A percentile compares a stretch with the other conserved stretches of the same genome.
Conservation (phyloP, 2,329 filamentous ascomycete genomes). For the Nannizzia gypsea region DNA sequence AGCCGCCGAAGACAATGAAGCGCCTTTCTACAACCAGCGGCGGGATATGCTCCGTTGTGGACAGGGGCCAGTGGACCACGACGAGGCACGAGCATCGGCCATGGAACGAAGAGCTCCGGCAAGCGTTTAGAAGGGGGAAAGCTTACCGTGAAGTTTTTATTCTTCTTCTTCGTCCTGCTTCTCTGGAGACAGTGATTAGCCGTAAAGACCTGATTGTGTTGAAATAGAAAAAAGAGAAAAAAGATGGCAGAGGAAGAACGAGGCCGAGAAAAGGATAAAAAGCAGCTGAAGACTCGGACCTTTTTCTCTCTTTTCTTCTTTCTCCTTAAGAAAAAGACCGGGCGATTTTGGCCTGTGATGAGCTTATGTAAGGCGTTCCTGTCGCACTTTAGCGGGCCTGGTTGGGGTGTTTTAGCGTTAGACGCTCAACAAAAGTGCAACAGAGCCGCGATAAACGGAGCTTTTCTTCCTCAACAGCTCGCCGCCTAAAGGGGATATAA, state of each 20-base stretch:
- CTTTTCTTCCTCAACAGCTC: not conserved
- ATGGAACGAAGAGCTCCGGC: not conserved
- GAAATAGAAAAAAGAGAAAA: not conserved
- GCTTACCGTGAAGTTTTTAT: not conserved
- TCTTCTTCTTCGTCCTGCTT: not conserved
- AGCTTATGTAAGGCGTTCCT: not conserved
- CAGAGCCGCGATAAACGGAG: conserved; percentile 1
- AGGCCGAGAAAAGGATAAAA: not conserved
- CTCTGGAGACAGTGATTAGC: not conserved
- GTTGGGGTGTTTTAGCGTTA: not conserved
- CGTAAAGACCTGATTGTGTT: not conserved
- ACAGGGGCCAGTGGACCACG: conserved; percentile 1
- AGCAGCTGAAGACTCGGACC: not conserved
- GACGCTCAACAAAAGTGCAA: not conserved
- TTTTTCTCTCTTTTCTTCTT: not conserved
- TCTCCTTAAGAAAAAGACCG: not conserved
- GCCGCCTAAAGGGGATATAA: not conserved
- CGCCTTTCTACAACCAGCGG: not conserved
- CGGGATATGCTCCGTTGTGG: not conserved
- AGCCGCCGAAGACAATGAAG: not conserved
- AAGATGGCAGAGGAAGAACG: not conserved
- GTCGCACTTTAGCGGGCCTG: not conserved
- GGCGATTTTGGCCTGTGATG: not conserved
- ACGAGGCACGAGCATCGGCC: not conserved
- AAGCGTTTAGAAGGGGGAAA: not conserved